Percentiles rank a stretch among this genome's conserved stretches.
phyloP scores from a whole-genome alignment of 2,329 filamentous ascomycete genomes.

The Bipolaris oryzae region DNA sequence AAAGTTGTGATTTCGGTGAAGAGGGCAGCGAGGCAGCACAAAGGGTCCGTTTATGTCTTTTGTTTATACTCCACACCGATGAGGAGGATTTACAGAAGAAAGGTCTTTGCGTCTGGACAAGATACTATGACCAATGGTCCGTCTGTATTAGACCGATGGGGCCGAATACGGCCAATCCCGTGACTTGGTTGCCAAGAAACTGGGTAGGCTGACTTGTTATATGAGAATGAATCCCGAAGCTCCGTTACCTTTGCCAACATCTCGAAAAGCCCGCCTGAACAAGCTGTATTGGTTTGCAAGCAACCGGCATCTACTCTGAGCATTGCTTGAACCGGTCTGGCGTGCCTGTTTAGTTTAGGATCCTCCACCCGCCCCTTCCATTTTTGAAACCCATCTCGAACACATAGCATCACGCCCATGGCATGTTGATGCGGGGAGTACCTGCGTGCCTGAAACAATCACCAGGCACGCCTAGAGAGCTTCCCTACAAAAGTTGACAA shows the following conservation, averaged over 20 bases:
- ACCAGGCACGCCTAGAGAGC: slow-evolving; percentile 7
- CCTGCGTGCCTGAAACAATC: slow-evolving; percentile 11
- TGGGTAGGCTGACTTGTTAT: not conserved
- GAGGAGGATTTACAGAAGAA: too few species aligned
- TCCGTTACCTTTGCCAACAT: not conserved
- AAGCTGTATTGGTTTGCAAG: not conserved
- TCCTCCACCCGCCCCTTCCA: too few species aligned
- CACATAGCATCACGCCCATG: slow-evolving; percentile 3
- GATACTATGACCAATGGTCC: not conserved
- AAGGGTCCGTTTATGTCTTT: too few species aligned
- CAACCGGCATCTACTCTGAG: not conserved
- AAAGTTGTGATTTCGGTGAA: too few species aligned
- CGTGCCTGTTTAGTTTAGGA: not conserved
- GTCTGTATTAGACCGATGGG: not conserved
- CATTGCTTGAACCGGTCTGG: not conserved
- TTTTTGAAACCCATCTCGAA: slow-evolving; percentile 9
- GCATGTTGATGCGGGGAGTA: slow-evolving; percentile 4
- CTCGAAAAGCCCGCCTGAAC: not conserved
- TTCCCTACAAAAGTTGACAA: not conserved
- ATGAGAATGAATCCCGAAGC: not conserved
- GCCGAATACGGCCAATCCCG: not conserved
- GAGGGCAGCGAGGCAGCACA: too few species aligned
- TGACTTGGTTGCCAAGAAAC: not conserved
- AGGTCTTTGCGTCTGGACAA: not conserved
- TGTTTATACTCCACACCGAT: too few species aligned